Evolutionary conservation across 257 asterid species (phyloP), one percentile per base, ranked within the genome.

Genomic region (Solanum phureja): DNA sequence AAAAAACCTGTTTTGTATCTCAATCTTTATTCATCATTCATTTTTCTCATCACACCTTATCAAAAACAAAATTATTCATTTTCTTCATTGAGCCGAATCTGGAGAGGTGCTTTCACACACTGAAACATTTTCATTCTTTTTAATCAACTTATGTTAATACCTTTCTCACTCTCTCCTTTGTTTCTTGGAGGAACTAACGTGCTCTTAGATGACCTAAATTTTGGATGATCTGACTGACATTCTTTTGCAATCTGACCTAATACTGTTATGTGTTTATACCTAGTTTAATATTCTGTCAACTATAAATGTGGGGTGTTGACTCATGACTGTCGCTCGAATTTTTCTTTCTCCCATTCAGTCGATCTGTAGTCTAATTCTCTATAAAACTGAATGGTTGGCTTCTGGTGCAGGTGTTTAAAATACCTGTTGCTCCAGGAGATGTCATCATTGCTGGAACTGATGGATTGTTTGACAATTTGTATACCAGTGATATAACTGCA

Each of bases 401-500:
- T 83, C 87, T 88, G 92, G 86, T 91, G 89, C 94, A 97, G 99
- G 97, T 94, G 77, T 95, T 95, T 86, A 94, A 94, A 18, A 91
- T 97, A 34, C 91, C 96, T 27, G 98, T 97, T 87, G 99, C 98
- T 88, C 96, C 97, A 4, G 99, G 99, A 86, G 99, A 96, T 90
- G 98, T 96, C 29, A 94, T 96, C 90, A 92, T 97, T 86, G 98
- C 99, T 27, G 98, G 99, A 84, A 96, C 99, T 13, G 99, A 97
- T 90, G 99, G 98, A 62, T 96, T 97, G n/a, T 97, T 97, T 33
- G 99, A 97, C 93, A 97, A 97, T 90, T 90, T 97, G 89, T 97
- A 97, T 84, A 96, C 90, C 94, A 96, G 88, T 24, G 98, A 97
- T 88, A 94, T 97, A 29, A 94, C 95, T 44, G 94, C 96, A 11